Conservation (phyloP, 192 early-diverging fungal species). For the Entophlyctis luteolus region DNA sequence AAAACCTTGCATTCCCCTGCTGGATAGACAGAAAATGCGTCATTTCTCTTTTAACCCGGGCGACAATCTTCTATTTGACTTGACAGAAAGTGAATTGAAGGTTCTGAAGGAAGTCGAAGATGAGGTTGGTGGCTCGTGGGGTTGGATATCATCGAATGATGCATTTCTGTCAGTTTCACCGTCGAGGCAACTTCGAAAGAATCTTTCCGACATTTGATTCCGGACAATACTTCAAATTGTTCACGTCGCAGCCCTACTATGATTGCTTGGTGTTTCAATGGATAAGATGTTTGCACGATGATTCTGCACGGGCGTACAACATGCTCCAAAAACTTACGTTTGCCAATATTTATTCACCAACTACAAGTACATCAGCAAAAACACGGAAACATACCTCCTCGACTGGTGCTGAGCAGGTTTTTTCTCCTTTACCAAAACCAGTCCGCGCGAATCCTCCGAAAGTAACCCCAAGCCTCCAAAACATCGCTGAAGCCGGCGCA, state of each 20-base stretch:
- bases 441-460: no score
- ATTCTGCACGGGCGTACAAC: background rate
- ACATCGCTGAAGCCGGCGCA: no score
- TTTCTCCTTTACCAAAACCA: no score
- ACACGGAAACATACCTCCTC: no score
- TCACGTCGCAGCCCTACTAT: slow-evolving; percentile 23
- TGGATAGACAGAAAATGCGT: slow-evolving; percentile 25
- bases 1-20: slow-evolving; percentile 17
- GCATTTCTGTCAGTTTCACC: background rate
- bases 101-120: slow-evolving; percentile 41
- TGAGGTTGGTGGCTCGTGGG: slow-evolving; percentile 27
- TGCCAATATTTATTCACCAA: no score
- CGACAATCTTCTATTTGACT: slow-evolving; percentile 15
- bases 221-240: slow-evolving; percentile 12
- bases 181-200: slow-evolving; percentile 41
- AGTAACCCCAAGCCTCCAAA: no score
- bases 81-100: slow-evolving; percentile 33
- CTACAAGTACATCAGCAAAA: no score
- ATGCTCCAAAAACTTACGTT: background rate
- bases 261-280: slow-evolving; percentile 41
- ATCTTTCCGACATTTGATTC: slow-evolving; percentile 31
- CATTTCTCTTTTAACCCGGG: background rate
- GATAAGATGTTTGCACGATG: slow-evolving; percentile 6
- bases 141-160: background rate
- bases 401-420: no score